Conservation (phyloP, 208 protist species). For the Crithidia fasciculata region DNA sequence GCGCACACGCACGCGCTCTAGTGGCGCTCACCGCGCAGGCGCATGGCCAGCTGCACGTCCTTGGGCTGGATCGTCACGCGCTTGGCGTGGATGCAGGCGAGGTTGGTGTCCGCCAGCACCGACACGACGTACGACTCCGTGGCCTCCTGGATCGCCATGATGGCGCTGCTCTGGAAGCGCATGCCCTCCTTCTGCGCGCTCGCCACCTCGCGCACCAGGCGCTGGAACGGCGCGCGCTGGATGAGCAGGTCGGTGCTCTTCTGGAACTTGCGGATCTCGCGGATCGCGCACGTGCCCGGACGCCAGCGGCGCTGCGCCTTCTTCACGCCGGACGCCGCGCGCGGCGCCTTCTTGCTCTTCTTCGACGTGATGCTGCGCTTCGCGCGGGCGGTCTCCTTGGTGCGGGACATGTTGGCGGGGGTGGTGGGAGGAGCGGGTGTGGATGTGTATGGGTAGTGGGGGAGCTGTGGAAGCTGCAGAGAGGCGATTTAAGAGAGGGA, state of each 20-base stretch:
- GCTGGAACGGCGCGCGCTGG: conserved; percentile 88
- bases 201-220: conserved; percentile 87
- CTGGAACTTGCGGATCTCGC: conserved; percentile 96
- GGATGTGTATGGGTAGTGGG: conserved; percentile 13
- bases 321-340: conserved; percentile 95
- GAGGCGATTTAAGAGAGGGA: neutral
- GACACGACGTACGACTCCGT: conserved; percentile 92
- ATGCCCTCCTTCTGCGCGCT: conserved; percentile 78
- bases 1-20: conserved; percentile 27
- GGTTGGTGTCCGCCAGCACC: conserved; percentile 94
- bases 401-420: conserved; percentile 91
- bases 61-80: conserved; percentile 88
- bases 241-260: conserved; percentile 91
- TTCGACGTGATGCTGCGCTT: conserved; percentile 97
- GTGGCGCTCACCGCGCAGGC: conserved; percentile 67
- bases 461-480: conserved; percentile 14
- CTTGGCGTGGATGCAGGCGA: conserved; percentile 88
- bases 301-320: conserved; percentile 96
- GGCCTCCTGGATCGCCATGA: conserved; percentile 90
- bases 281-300: conserved; percentile 97
- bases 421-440: conserved; percentile 2
- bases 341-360: conserved; percentile 97
- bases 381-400: conserved; percentile 97
- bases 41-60: conserved; percentile 71
- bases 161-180: conserved; percentile 87